Conservation (phyloP, 345 rosid species). For the Noccaea bulbosa region DNA sequence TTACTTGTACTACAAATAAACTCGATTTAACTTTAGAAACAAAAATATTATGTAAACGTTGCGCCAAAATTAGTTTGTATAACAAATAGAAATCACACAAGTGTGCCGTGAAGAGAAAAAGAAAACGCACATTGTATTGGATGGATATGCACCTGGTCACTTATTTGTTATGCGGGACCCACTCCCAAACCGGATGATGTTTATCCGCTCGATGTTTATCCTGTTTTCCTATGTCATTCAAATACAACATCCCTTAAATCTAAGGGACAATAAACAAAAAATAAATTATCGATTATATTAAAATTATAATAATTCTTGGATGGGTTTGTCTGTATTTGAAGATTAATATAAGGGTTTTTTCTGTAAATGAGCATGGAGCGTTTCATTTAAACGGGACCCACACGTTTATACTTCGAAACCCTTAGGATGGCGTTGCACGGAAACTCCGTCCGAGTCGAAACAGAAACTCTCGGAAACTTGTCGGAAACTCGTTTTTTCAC, state of each 20-base stretch:
- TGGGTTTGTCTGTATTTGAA: too few relatives aligned
- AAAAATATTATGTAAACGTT: neutral
- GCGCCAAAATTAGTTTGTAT: neutral
- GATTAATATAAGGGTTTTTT: neutral
- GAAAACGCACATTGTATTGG: conserved; percentile 27
- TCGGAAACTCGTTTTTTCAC: too few relatives aligned
- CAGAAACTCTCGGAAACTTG: too few relatives aligned
- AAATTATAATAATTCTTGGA: too few relatives aligned
- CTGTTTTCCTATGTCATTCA: neutral
- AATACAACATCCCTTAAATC: neutral
- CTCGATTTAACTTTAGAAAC: too few relatives aligned
- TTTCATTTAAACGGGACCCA: too few relatives aligned
- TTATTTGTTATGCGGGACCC: conserved; percentile 19
- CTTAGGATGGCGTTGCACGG: too few relatives aligned
- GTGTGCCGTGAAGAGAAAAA: neutral
- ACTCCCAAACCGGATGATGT: conserved; percentile 25
- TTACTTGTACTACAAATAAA: too few relatives aligned
- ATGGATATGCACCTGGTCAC: conserved; percentile 11
- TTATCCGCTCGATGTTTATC: conserved; percentile 34
- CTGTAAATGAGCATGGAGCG: neutral
- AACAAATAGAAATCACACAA: neutral
- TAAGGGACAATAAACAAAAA: neutral
- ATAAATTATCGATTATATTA: conserved; percentile 3
- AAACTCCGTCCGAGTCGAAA: too few relatives aligned
- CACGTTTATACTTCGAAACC: too few relatives aligned